Base-by-base conservation (phyloP, 2,329 filamentous ascomycete species). In the Trichocomaceae sp. region DNA sequence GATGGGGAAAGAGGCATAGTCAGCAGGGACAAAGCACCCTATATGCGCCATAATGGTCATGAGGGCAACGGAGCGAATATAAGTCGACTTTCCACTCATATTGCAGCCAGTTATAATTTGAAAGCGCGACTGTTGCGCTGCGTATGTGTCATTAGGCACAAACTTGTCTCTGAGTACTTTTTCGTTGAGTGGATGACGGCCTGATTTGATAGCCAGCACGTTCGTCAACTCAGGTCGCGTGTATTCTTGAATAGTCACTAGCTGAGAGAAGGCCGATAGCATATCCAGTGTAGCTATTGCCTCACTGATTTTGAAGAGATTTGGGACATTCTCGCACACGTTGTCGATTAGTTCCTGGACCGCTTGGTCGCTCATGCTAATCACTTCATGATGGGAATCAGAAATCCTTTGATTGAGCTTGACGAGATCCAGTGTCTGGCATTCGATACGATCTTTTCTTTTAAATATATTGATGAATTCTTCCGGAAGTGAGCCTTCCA, bases 11-110 rank as follows among this genome's bases (percentile, higher is more conserved):
- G 85, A 83, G 0, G 90, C 93, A 64, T 89, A 93, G 29, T 85
- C 78, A 0, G 90, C 92, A 0, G 93, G 93, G 1, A 97, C 86
- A 67, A 95, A 97, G 62, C 84, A 88, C 2, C 91, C 92, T 50
- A 96, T 84, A 64, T 99, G 93, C 0, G 90, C 90, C 90, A 99
- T 96, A 56, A 99, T 84, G 45, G 87, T 83, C 65, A 95, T 83
- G 31, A 99, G 75, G 0, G 92, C 88, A 22, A 95, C 78, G 1
- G 87, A 86, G 49, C 90, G 84, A 59, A 97, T 96, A 65, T 96
- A 97, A 0, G 91, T 99, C 60, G 88, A 95, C 69, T 97, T 99
- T 0, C 91, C 93, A 62, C 90, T 95, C 93, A 99, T 99, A 63
- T 99, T 99, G 68, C 89, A 95, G 3, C 93, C 92, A 0, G 92